Percentiles rank a stretch among this genome's conserved stretches.
These are phyloP conservation scores for Lodderomyces parapsilosis DNA, from an alignment of 1,139 yeast genomes.

Conservation along the genomic window DNA sequence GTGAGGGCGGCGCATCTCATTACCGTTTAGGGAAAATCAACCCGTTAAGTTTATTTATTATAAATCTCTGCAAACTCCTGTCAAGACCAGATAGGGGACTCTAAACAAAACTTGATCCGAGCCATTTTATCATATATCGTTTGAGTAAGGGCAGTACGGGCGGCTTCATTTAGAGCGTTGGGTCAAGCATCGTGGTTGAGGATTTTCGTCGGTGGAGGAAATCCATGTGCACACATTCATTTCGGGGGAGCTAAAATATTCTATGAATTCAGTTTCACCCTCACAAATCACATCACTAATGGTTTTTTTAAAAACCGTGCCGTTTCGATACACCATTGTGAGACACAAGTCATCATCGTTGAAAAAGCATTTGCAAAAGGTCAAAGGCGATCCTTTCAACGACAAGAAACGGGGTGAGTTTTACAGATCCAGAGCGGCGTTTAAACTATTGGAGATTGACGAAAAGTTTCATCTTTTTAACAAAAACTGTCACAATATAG, in stretches of 20 bases:
- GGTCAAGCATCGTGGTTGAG: too few relatives aligned
- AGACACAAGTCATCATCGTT: constrained; percentile 21
- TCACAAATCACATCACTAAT: not conserved
- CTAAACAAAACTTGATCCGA: not conserved
- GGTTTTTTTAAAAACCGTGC: not conserved
- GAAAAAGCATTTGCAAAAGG: constrained; percentile 74
- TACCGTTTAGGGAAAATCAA: not conserved
- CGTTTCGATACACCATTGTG: not conserved
- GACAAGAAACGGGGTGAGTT: constrained; percentile 53
- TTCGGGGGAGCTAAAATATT: too few relatives aligned
- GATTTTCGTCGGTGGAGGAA: too few relatives aligned
- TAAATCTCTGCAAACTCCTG: not conserved
- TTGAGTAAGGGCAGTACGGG: not conserved
- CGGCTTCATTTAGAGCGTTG: too few relatives aligned
- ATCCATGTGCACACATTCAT: too few relatives aligned
- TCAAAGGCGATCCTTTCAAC: constrained; percentile 57
- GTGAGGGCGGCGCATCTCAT: not conserved
- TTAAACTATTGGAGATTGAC: constrained; percentile 72
- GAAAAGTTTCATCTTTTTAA: constrained; percentile 59
- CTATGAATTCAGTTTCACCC: too few relatives aligned
- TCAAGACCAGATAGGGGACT: not conserved
- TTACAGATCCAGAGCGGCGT: constrained; percentile 86
- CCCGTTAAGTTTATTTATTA: not conserved
- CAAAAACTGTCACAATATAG: constrained; percentile 51
- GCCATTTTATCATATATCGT: not conserved